Conservation (phyloP, 805 yeast species). For the Sugiyamaella lignohabitans region DNA sequence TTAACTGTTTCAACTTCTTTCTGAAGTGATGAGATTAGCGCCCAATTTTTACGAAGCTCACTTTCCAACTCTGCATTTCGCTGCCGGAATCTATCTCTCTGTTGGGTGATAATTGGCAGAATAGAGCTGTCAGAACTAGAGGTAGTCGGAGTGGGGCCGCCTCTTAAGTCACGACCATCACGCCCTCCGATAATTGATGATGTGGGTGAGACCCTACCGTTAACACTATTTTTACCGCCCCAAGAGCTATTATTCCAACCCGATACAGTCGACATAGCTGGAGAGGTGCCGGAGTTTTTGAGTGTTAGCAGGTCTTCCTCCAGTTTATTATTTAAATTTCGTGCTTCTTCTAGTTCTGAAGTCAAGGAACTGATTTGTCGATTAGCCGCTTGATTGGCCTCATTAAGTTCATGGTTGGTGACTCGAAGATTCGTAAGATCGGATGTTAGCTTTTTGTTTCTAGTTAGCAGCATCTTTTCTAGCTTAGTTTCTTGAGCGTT, state of each 20-base stretch:
- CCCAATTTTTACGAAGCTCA: constrained; percentile 56
- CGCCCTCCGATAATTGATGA: constrained; percentile 30
- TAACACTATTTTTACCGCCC: constrained; percentile 18
- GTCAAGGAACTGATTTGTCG: constrained; percentile 24
- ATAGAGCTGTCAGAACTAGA: constrained; percentile 38
- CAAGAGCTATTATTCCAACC: constrained; percentile 27
- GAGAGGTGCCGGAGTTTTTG: constrained; percentile 36
- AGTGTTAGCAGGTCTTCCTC: constrained; percentile 67
- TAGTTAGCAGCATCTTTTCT: constrained; percentile 56
- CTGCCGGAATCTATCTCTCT: constrained; percentile 87
- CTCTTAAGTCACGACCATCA: constrained; percentile 2
- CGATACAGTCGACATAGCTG: constrained; percentile 30
- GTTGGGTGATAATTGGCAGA: constrained; percentile 84
- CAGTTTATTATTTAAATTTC: constrained; percentile 49
- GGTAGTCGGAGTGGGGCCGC: neutral
- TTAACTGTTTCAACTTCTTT: constrained; percentile 59
- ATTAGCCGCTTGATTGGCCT: constrained; percentile 34
- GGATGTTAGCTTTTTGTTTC: constrained; percentile 66
- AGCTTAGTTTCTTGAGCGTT: constrained; percentile 25
- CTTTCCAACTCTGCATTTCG: constrained; percentile 79
- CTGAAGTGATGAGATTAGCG: constrained; percentile 52
- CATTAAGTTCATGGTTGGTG: constrained; percentile 43
- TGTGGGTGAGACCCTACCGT: constrained; percentile 38
- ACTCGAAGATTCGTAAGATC: constrained; percentile 64
- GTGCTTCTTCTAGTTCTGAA: constrained; percentile 38